These are phyloP conservation scores for Ganoderma lucidum DNA, from an alignment of 1,284 basidiomycete genomes.

Conservation along the genomic window DNA sequence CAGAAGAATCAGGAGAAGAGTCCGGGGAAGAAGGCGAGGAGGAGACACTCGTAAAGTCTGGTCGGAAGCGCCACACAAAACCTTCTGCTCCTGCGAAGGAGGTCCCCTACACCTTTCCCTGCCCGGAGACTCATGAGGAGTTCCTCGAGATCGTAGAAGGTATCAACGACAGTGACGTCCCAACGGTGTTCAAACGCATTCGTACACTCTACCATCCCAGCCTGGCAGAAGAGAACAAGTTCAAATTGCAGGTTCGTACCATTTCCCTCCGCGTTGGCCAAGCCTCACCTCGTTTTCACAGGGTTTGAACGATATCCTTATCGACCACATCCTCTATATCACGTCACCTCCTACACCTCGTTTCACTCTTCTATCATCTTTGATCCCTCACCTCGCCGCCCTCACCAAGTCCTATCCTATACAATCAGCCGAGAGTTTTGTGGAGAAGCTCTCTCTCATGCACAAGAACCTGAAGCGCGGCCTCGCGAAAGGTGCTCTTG, in stretches of 20 bases:
- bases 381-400: constrained; percentile 86
- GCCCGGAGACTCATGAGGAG: constrained; percentile 88
- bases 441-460: constrained; percentile 89
- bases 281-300: constrained; percentile 40
- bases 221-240: constrained; percentile 90
- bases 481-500: constrained; percentile 76
- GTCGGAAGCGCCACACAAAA: constrained; percentile 32
- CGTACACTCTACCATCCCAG: constrained; percentile 92
- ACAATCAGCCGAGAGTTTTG: constrained; percentile 81
- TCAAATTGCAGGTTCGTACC: constrained; percentile 81
- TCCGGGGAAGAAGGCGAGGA: constrained; percentile 53
- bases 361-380: constrained; percentile 67
- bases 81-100: constrained; percentile 51
- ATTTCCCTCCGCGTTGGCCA: background rate
- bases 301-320: constrained; percentile 83
- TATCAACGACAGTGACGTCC: constrained; percentile 76
- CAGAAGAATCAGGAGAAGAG: constrained; percentile 34
- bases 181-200: constrained; percentile 91
- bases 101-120: constrained; percentile 92
- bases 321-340: constrained; percentile 90
- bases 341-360: constrained; percentile 70
- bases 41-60: constrained; percentile 42
- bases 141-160: constrained; percentile 85
- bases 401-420: constrained; percentile 87
- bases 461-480: constrained; percentile 94